Conservation (phyloP, 2,329 filamentous ascomycete species). For the Didymella segeticola region DNA sequence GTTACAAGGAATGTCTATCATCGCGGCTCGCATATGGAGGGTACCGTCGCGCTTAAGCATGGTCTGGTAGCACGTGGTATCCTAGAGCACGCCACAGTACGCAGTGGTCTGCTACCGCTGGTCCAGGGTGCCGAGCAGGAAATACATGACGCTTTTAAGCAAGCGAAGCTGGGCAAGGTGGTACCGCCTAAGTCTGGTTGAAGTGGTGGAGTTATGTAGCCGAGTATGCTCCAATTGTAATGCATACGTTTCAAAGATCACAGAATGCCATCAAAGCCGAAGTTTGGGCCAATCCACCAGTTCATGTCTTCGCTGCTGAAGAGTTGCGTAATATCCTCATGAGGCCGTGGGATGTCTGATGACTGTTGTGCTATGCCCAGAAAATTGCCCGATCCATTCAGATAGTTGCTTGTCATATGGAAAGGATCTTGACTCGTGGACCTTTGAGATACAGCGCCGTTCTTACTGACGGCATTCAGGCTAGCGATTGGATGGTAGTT, state of each 20-base stretch:
- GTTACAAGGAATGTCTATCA: slow-evolving; percentile 63
- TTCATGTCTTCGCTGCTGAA: slow-evolving; percentile 31
- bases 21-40: slow-evolving; percentile 63
- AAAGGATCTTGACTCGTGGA: neutral
- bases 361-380: slow-evolving; percentile 33
- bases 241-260: neutral
- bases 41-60: slow-evolving; percentile 60
- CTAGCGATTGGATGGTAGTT: neutral
- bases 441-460: neutral
- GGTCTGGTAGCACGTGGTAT: slow-evolving; percentile 60
- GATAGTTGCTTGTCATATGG: neutral
- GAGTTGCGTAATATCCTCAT: slow-evolving; percentile 32
- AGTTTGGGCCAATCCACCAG: slow-evolving; percentile 23
- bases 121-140: slow-evolving; percentile 53
- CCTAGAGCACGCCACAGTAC: slow-evolving; percentile 57
- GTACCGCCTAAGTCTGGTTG: slow-evolving; percentile 22
- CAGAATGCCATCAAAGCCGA: slow-evolving; percentile 6
- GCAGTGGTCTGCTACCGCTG: slow-evolving; percentile 57
- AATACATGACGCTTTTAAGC: slow-evolving; percentile 52
- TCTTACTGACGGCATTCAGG: neutral
- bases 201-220: neutral
- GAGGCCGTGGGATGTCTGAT: slow-evolving; percentile 32
- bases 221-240: no score
- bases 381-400: slow-evolving; percentile 22
- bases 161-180: slow-evolving; percentile 46